Base-by-base conservation (phyloP, 1,284 basidiomycete species). In the Melanopsichium pennsylvanicum region DNA sequence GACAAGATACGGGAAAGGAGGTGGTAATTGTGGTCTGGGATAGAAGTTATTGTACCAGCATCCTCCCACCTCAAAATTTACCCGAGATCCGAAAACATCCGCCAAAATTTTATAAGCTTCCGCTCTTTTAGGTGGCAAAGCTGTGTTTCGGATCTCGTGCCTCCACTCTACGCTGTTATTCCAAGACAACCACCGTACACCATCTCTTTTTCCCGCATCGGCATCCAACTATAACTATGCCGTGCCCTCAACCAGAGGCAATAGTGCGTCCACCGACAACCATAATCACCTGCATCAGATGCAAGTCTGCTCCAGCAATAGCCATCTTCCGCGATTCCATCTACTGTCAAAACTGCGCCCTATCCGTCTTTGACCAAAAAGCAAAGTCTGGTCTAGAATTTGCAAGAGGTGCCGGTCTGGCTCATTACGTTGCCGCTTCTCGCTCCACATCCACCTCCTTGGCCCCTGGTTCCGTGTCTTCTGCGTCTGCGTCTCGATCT, bases 341-440 rank as follows among this genome's bases (percentile, higher is more conserved):
- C 35, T 77, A 77, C 68, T 77, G 75, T 36, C 51, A 46, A 21
- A 10, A 49, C 15, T 77, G 75, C 41, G 70, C 68, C 19, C 34
- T 52, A 6, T 48, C 58, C 32, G 69, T 74, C 26, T 75, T 77
- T 37, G 50, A 68, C n/a, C 41, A 55, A 9, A 75, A 75, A 47
- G 41, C 70, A 33, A 74, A 73, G 32, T 19, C 67, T 1, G 68
- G 71, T 10, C 54, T 77, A 9, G 75, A 77, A 21, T 55, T 50
- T 0, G 71, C 63, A 3, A 62, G 75, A 2, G 75, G 75, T 31
- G 73, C 75, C 3, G 61, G 72, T 25, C 58, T 77, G 0, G 54
- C 59, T 22, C 60, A 66, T 22, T 68, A 61, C 32, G 71, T 72
- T 21, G 68, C 23, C 16, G 16, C 57, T 7, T 21, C 42, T 7